Conservation (phyloP, 176 grass and related monocot species). For the Bonia amplexicaulis region DNA sequence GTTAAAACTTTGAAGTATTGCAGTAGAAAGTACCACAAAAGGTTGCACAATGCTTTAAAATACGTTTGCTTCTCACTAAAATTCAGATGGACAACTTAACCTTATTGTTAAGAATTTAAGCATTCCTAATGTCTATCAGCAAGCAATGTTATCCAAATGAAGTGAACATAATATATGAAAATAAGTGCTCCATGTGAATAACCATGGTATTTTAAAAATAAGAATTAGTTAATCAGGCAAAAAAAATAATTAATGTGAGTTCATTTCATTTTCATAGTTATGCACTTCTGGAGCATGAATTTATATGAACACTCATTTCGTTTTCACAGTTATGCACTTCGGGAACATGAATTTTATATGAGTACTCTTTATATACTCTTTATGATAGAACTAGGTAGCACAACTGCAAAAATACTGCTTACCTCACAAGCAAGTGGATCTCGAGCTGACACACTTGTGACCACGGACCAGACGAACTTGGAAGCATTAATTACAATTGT, state of each 20-base stretch:
- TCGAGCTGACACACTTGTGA: slow-evolving; percentile 56
- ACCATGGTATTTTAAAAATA: background rate
- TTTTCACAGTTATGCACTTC: background rate
- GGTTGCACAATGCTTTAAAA: background rate
- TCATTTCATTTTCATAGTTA: background rate
- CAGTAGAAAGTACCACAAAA: slow-evolving; percentile 6
- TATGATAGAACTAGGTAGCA: slow-evolving; percentile 11
- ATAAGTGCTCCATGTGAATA: background rate
- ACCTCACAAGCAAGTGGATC: slow-evolving; percentile 97
- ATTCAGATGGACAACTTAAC: slow-evolving; percentile 11
- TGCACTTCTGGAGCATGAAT: background rate
- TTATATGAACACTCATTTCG: background rate
- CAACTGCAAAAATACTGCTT: slow-evolving; percentile 11
- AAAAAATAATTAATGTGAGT: background rate
- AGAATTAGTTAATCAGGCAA: background rate
- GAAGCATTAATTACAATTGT: slow-evolving; percentile 79
- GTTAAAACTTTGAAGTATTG: background rate
- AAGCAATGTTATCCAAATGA: slow-evolving; percentile 1
- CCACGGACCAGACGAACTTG: slow-evolving; percentile 85
- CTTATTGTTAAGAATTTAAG: background rate
- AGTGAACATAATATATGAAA: slow-evolving; percentile 4
- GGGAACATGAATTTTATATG: slow-evolving; percentile 6
- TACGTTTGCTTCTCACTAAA: background rate
- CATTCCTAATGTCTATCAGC: background rate
- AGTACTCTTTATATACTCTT: background rate